These are phyloP conservation scores for Naganishia liquefaciens DNA, from an alignment of 1,284 basidiomycete species.

Conservation along the genomic window DNA sequence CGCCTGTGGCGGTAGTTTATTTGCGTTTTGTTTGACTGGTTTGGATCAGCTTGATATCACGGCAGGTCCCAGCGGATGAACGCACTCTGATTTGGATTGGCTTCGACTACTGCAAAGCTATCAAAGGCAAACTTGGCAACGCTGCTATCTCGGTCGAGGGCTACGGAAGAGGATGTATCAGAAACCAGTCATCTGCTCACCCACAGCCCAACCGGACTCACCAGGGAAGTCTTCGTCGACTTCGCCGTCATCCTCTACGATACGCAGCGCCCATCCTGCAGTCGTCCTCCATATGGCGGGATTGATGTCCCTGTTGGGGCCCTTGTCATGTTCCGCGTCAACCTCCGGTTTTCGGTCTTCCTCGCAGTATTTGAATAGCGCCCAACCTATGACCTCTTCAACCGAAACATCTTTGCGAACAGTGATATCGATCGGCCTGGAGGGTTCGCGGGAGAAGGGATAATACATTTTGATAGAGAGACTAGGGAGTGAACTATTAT, in stretches of 20 bases:
- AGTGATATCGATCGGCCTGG: conserved; percentile 57
- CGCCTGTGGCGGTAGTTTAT: conserved; percentile 6
- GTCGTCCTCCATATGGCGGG: conserved; percentile 66
- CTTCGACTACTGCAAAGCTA: conserved; percentile 80
- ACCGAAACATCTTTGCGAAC: conserved; percentile 86
- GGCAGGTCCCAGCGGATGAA: conserved; percentile 1
- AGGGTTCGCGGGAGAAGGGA: conserved; percentile 71
- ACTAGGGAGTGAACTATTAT: conserved; percentile 46
- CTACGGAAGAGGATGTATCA: conserved; percentile 55
- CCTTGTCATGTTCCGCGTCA: conserved; percentile 61
- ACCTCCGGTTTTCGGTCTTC: conserved; percentile 62
- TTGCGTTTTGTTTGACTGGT: conserved; percentile 19
- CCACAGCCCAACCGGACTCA: conserved; percentile 48
- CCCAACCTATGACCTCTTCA: conserved; percentile 94
- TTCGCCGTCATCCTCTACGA: conserved; percentile 95
- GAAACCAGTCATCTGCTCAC: neutral
- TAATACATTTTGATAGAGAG: conserved; percentile 79
- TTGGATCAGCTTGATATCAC: neutral
- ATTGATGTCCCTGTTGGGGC: conserved; percentile 45
- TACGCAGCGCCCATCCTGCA: conserved; percentile 89
- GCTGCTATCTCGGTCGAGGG: conserved; percentile 81
- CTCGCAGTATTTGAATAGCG: conserved; percentile 88
- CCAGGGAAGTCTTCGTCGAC: conserved; percentile 98
- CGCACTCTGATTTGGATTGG: conserved; percentile 72
- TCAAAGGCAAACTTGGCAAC: conserved; percentile 87